phyloP scores from a whole-genome alignment of 2,329 filamentous ascomycete species.

The Triangularia setosa region DNA sequence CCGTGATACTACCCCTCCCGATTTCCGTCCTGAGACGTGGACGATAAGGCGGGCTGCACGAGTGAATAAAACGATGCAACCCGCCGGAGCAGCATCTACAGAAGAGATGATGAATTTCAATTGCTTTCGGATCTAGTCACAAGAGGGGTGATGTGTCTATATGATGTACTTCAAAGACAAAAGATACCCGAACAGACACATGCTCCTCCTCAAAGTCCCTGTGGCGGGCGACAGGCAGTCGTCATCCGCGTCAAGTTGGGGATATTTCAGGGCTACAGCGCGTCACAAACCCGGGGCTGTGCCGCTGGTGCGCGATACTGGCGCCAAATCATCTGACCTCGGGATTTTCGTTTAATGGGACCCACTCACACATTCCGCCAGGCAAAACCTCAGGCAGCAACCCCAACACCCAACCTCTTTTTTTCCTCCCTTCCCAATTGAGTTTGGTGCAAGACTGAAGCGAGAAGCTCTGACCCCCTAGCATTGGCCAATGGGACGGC shows the following conservation, averaged over 20 bases:
- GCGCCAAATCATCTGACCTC: conserved; percentile 25
- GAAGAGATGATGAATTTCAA: not conserved
- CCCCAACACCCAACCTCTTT: not conserved
- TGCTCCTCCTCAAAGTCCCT: not conserved
- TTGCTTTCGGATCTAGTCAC: not conserved
- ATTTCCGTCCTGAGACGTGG: not conserved
- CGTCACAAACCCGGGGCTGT: conserved; percentile 13
- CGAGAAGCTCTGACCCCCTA: not conserved
- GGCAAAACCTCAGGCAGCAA: not conserved
- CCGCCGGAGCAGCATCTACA: not conserved
- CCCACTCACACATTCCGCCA: not conserved
- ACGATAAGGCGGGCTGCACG: not conserved
- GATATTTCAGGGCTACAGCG: conserved; percentile 12
- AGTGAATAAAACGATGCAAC: too few species aligned
- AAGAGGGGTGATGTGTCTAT: not conserved
- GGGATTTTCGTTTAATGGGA: conserved; percentile 9
- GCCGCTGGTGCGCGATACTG: conserved; percentile 20
- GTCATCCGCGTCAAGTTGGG: conserved; percentile 6
- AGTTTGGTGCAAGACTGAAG: not conserved
- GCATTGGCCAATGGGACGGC: not conserved
- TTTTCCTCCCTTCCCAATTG: not conserved
- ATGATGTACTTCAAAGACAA: not conserved
- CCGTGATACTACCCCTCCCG: not conserved
- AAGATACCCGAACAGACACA: not conserved
- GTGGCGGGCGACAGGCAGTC: not conserved